Conservation (phyloP, 2,329 filamentous ascomycete species). For the Sclerotinia minor region DNA sequence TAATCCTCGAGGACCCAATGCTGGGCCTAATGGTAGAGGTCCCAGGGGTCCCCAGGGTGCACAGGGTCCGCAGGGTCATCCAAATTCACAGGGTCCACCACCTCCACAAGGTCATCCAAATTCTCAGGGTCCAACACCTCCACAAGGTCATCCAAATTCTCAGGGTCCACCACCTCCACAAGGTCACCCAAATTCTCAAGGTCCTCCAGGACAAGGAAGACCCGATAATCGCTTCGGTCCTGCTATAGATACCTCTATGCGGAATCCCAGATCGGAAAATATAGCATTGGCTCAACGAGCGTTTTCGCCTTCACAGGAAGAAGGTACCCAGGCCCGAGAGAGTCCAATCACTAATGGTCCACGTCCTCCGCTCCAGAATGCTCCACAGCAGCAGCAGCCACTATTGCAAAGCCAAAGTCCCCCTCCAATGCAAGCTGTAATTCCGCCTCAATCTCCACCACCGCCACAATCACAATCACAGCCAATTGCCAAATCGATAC, state of each 20-base stretch:
- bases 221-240: conserved; percentile 39
- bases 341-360: conserved; percentile 59
- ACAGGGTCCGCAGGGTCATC: conserved; percentile 23
- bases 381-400: conserved; percentile 16
- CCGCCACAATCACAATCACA: conserved; percentile 28
- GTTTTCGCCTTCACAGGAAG: conserved; percentile 41
- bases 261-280: conserved; percentile 48
- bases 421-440: conserved; percentile 10
- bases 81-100: conserved; percentile 20
- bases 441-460: conserved; percentile 16
- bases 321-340: conserved; percentile 49
- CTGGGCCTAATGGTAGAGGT: conserved; percentile 26
- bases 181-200: conserved; percentile 26
- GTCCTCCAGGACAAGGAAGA: conserved; percentile 28
- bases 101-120: background rate
- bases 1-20: conserved; percentile 44
- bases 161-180: conserved; percentile 24
- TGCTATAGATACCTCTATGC: conserved; percentile 38
- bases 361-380: conserved; percentile 60
- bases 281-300: conserved; percentile 47
- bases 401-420: background rate
- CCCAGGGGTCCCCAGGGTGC: background rate
- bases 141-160: background rate
- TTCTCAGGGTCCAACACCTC: conserved; percentile 20
- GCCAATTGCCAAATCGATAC: conserved; percentile 40